Evolutionary conservation across 768 basidiomycete species (phyloP).

Genomic region (Russula earlei): DNA sequence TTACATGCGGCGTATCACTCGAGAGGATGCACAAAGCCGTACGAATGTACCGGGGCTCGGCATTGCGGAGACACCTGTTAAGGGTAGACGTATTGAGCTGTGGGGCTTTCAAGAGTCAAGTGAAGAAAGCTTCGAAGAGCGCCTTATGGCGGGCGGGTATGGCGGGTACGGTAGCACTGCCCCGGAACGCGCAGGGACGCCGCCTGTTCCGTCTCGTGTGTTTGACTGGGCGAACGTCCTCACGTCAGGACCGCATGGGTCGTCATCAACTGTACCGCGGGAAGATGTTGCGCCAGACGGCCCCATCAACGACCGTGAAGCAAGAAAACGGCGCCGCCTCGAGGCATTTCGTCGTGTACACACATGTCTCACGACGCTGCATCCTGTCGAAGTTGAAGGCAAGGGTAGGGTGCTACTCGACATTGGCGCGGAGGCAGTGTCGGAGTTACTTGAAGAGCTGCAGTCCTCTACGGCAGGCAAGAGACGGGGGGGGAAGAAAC

Average conservation of each 20-base stretch:
- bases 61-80: conserved; percentile 59
- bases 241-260: conserved; percentile 37
- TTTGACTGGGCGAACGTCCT: conserved; percentile 42
- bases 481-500: conserved; percentile 37
- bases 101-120: conserved; percentile 32
- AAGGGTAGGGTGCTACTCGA: conserved; percentile 65
- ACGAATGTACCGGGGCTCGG: conserved; percentile 33
- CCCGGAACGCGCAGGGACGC: conserved; percentile 20
- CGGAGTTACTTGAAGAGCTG: conserved; percentile 19
- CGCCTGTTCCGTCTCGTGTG: conserved; percentile 35
- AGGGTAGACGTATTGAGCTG: conserved; percentile 61
- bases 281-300: conserved; percentile 23
- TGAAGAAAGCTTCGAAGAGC: conserved; percentile 79
- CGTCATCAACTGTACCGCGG: conserved; percentile 16
- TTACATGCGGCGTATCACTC: conserved; percentile 46
- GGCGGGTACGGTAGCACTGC: conserved; percentile 51
- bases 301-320: conserved; percentile 41
- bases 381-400: conserved; percentile 55
- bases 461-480: conserved; percentile 30
- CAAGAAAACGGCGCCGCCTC: conserved; percentile 56
- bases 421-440: conserved; percentile 36
- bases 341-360: conserved; percentile 50
- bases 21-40: conserved; percentile 33
- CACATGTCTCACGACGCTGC: conserved; percentile 29
- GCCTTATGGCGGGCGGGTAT: conserved; percentile 74